Evolutionary conservation across 768 basidiomycete genomes (phyloP).

Genomic region (Macrolepiota albuminosa): DNA sequence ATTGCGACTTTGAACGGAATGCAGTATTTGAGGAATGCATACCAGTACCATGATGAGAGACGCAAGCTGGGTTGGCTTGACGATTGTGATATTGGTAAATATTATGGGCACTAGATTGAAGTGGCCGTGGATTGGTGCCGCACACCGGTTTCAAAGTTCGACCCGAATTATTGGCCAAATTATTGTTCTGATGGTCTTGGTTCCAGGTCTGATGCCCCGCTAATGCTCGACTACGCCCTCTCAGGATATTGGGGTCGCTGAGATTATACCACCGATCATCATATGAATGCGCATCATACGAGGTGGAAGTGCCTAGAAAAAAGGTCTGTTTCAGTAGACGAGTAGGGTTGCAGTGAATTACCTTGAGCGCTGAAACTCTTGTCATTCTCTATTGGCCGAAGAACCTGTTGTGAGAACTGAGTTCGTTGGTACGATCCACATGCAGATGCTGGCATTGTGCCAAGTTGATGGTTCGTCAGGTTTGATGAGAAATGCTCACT

Average conservation of each 20-base stretch:
- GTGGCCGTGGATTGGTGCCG: background rate
- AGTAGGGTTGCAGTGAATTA: background rate
- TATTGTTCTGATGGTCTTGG: slow-evolving; percentile 1
- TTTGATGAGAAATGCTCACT: background rate
- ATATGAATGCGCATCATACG: background rate
- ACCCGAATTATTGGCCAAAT: background rate
- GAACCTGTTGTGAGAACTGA: background rate
- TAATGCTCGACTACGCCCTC: background rate
- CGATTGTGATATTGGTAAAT: background rate
- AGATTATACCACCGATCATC: background rate
- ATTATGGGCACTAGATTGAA: background rate
- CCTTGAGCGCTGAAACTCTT: background rate
- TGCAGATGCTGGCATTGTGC: background rate
- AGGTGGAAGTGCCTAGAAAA: background rate
- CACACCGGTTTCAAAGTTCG: background rate
- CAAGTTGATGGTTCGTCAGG: background rate
- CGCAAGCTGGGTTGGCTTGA: background rate
- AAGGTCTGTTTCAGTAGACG: background rate
- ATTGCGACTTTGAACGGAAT: background rate
- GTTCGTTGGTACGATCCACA: background rate
- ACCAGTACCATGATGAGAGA: background rate
- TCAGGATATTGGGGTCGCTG: background rate
- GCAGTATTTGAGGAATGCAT: too few species aligned
- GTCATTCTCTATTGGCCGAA: too few species aligned
- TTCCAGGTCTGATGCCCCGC: slow-evolving; percentile 5